These are phyloP conservation scores for Irpex sp. DNA, from an alignment of 1,284 basidiomycete species.

Conservation along the genomic window DNA sequence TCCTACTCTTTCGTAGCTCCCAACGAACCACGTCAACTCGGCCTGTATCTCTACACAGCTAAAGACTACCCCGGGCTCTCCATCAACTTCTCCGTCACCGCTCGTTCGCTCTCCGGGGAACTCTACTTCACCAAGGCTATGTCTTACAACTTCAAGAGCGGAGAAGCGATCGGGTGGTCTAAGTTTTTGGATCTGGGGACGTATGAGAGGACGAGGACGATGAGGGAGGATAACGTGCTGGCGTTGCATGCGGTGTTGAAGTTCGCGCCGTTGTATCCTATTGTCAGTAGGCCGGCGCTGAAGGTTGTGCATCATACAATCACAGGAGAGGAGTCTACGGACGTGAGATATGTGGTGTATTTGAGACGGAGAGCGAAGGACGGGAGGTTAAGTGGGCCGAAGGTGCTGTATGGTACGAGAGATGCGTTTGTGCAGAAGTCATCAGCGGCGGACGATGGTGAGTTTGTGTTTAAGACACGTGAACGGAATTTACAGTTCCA, in stretches of 20 bases:
- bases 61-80: slow-evolving; percentile 3
- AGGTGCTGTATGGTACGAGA: not conserved
- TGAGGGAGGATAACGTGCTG: slow-evolving; percentile 1
- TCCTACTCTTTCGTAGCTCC: slow-evolving; percentile 1
- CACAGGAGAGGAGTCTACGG: not conserved
- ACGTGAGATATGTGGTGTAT: slow-evolving; percentile 3
- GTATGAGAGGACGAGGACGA: not conserved
- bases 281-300: slow-evolving; percentile 1
- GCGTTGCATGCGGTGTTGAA: not conserved
- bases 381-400: slow-evolving; percentile 1
- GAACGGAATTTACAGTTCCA: not conserved
- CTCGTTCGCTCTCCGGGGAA: not conserved
- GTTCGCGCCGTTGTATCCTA: slow-evolving; percentile 7
- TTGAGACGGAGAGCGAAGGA: not conserved
- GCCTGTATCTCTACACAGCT: slow-evolving; percentile 8
- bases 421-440: slow-evolving; percentile 1
- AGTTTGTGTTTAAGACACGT: no score
- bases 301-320: slow-evolving; percentile 1
- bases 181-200: slow-evolving; percentile 1
- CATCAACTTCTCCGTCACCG: slow-evolving; percentile 1
- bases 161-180: slow-evolving; percentile 9
- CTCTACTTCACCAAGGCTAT: slow-evolving; percentile 1
- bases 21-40: not conserved
- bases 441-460: not conserved
- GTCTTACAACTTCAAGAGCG: slow-evolving; percentile 9